Evolutionary conservation across 2,329 filamentous ascomycete genomes (phyloP).

Genomic region (Xylariaceae sp.): DNA sequence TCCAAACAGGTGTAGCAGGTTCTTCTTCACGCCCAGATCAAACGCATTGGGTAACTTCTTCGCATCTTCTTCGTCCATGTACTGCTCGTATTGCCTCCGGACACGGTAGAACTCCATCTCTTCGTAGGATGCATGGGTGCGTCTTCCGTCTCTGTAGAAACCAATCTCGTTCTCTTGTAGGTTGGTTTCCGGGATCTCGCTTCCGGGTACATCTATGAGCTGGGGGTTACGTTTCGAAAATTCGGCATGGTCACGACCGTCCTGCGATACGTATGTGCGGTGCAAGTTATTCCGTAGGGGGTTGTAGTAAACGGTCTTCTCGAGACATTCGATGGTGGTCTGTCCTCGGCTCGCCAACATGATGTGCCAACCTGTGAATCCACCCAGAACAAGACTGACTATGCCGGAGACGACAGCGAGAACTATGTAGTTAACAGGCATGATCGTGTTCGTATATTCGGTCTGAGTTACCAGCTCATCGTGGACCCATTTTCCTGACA

Average conservation of each 20-base stretch:
- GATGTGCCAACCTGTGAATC: constrained; percentile 90
- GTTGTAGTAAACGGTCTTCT: constrained; percentile 90
- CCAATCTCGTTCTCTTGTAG: constrained; percentile 72
- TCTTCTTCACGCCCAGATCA: constrained; percentile 77
- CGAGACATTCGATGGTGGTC: constrained; percentile 93
- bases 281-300: constrained; percentile 69
- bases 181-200: constrained; percentile 72
- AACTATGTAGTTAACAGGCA: constrained; percentile 88
- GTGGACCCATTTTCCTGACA: constrained; percentile 78
- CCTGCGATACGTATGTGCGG: constrained; percentile 53
- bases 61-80: constrained; percentile 85
- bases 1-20: constrained; percentile 78
- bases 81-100: constrained; percentile 57
- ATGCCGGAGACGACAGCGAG: constrained; percentile 83
- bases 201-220: constrained; percentile 74
- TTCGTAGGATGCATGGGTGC: constrained; percentile 47
- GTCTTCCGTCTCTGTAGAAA: constrained; percentile 32
- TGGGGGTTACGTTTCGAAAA: constrained; percentile 64
- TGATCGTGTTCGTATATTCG: constrained; percentile 66
- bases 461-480: constrained; percentile 69
- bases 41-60: constrained; percentile 89
- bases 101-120: constrained; percentile 52
- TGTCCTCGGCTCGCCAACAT: constrained; percentile 71
- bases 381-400: constrained; percentile 80
- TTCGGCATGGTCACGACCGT: constrained; percentile 44